Conservation (phyloP, 2,329 filamentous ascomycete genomes). For the Penicillium sp. region DNA sequence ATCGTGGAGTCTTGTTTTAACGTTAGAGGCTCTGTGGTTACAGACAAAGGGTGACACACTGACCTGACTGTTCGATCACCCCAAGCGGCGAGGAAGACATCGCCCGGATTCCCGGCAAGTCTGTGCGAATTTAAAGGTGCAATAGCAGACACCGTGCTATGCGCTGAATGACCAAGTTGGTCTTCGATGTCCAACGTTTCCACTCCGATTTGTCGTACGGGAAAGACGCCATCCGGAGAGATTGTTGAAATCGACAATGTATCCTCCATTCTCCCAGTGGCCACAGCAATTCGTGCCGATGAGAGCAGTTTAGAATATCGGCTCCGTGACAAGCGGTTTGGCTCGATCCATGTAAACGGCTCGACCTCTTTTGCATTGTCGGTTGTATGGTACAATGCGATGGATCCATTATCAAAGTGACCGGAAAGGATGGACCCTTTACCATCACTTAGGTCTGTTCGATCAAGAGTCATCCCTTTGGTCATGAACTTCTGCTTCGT, state of each 20-base stretch:
- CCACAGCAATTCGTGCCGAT: slow-evolving; percentile 51
- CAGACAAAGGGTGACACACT: background rate
- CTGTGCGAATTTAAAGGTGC: slow-evolving; percentile 32
- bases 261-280: slow-evolving; percentile 43
- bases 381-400: slow-evolving; percentile 48
- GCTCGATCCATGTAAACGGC: slow-evolving; percentile 34
- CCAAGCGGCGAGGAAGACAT: slow-evolving; percentile 60
- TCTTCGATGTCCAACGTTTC: slow-evolving; percentile 32
- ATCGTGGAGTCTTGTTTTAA: slow-evolving; percentile 54
- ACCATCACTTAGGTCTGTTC: slow-evolving; percentile 47
- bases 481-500: slow-evolving; percentile 46
- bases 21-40: background rate
- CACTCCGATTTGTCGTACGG: slow-evolving; percentile 38
- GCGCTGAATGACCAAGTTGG: slow-evolving; percentile 19
- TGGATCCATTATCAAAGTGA: slow-evolving; percentile 48
- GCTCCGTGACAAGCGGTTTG: slow-evolving; percentile 31
- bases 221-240: slow-evolving; percentile 43
- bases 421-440: slow-evolving; percentile 50
- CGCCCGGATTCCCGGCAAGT: slow-evolving; percentile 35
- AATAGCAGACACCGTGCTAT: slow-evolving; percentile 35
- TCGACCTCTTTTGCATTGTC: slow-evolving; percentile 32
- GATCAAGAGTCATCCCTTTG: slow-evolving; percentile 44
- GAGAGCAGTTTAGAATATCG: slow-evolving; percentile 56
- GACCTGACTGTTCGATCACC: slow-evolving; percentile 55
- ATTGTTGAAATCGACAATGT: slow-evolving; percentile 54